phyloP scores from a whole-genome alignment of 805 yeast species.

The Zygotorulaspora sp. region DNA sequence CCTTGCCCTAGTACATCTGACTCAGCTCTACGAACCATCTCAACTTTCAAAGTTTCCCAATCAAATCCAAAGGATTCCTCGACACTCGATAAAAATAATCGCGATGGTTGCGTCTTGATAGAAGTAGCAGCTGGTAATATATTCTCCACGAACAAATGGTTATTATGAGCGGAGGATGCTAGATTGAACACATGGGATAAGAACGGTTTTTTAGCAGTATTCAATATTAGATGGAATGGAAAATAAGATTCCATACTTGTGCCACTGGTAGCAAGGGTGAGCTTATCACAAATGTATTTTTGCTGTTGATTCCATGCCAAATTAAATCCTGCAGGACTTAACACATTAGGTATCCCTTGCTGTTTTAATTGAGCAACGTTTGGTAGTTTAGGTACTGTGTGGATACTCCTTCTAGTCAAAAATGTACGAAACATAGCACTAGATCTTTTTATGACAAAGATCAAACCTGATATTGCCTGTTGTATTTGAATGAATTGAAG shows the following conservation, averaged over 20 bases:
- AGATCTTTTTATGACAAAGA: background rate
- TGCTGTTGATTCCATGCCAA: constrained; percentile 83
- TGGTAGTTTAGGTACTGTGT: constrained; percentile 32
- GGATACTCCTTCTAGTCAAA: constrained; percentile 27
- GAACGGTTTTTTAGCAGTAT: constrained; percentile 62
- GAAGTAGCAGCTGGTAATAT: constrained; percentile 21
- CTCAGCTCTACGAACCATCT: constrained; percentile 48
- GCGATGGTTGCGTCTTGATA: constrained; percentile 34
- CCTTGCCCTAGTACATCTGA: constrained; percentile 53
- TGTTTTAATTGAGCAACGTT: constrained; percentile 15
- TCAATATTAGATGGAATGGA: constrained; percentile 65
- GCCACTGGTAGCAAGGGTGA: constrained; percentile 65
- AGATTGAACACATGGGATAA: constrained; percentile 69
- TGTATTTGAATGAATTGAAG: background rate
- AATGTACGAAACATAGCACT: constrained; percentile 22
- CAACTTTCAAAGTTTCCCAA: constrained; percentile 48
- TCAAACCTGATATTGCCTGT: background rate
- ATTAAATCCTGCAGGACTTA: constrained; percentile 51
- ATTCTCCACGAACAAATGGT: constrained; percentile 81
- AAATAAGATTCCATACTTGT: constrained; percentile 72
- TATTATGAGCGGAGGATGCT: constrained; percentile 89
- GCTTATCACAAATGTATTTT: constrained; percentile 51
- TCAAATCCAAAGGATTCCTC: constrained; percentile 30
- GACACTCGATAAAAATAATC: constrained; percentile 36
- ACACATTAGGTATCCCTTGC: constrained; percentile 30